These are phyloP conservation scores for carrot (Daucus carota) DNA, from an alignment of 129 eudicot genomes.

Conservation along the genomic window DNA sequence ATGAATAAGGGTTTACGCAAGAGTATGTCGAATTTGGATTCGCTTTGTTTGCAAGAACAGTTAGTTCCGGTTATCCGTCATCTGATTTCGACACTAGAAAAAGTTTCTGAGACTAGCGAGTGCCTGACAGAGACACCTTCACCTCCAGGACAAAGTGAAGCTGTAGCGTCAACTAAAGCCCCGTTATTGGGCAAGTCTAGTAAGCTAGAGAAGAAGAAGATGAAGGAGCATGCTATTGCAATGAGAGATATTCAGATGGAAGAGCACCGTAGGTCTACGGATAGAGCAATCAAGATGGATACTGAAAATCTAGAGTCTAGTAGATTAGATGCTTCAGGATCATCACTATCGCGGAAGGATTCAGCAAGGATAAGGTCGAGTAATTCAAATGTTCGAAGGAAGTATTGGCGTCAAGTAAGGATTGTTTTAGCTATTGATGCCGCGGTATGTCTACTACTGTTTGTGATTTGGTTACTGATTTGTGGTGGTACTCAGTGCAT, in stretches of 20 bases:
- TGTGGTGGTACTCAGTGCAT: conserved; percentile 55
- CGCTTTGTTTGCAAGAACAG: conserved; percentile 30
- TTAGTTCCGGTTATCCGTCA: conserved; percentile 39
- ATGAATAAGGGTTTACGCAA: conserved; percentile 39
- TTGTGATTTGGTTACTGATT: conserved; percentile 61
- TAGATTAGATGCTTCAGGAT: conserved; percentile 26
- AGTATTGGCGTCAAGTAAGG: conserved; percentile 73
- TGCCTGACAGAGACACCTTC: conserved; percentile 24
- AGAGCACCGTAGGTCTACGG: conserved; percentile 49
- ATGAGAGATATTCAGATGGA: conserved; percentile 55
- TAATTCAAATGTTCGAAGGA: conserved; percentile 35
- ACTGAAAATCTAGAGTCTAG: conserved; percentile 22
- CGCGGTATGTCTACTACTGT: conserved; percentile 47
- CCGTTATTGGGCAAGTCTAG: conserved; percentile 60
- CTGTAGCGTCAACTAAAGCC: conserved; percentile 50
- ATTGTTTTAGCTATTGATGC: conserved; percentile 67
- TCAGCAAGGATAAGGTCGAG: conserved; percentile 34
- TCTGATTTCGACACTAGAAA: conserved; percentile 40
- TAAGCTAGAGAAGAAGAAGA: conserved; percentile 48
- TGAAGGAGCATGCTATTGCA: conserved; percentile 54
- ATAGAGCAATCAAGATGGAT: conserved; percentile 40
- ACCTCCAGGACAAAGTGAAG: conserved; percentile 28
- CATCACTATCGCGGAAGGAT: conserved; percentile 38
- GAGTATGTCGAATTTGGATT: conserved; percentile 30
- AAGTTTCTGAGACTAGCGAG: conserved; percentile 13